A percentile compares a stretch with the other conserved stretches of the same genome.
phyloP scores from a whole-genome alignment of 2,329 filamentous ascomycete species.

The Bipolaris victoriae region DNA sequence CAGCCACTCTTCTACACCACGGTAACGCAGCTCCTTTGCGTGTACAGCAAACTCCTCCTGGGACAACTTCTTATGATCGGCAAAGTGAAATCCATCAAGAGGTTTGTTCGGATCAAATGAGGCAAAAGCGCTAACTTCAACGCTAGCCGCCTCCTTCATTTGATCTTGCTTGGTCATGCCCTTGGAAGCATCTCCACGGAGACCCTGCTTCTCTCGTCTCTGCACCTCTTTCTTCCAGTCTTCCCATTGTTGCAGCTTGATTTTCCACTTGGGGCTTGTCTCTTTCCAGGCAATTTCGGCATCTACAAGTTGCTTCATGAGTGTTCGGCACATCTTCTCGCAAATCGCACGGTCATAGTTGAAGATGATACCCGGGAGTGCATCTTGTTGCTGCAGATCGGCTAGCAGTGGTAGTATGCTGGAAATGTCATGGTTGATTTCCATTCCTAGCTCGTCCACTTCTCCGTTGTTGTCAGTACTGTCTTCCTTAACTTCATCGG shows the following conservation, averaged over 20 bases:
- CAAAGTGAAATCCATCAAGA: conserved; percentile 69
- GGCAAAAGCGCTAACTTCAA: conserved; percentile 64
- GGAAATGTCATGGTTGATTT: conserved; percentile 33
- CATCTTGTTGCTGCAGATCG: conserved; percentile 66
- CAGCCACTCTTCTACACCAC: conserved; percentile 59
- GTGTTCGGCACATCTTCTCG: conserved; percentile 61
- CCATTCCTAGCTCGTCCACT: conserved; percentile 29
- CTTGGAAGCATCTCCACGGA: conserved; percentile 54
- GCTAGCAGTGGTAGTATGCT: conserved; percentile 65
- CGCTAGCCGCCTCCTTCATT: conserved; percentile 61
- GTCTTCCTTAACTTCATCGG: conserved; percentile 11
- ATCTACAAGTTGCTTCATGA: conserved; percentile 61
- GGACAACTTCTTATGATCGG: conserved; percentile 65
- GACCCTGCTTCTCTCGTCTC: conserved; percentile 53
- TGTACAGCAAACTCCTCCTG: conserved; percentile 65
- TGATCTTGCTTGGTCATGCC: conserved; percentile 63
- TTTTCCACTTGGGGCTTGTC: conserved; percentile 64
- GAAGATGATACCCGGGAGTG: conserved; percentile 76
- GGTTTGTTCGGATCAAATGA: conserved; percentile 71
- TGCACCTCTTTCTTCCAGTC: conserved; percentile 60
- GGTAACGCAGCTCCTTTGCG: conserved; percentile 58
- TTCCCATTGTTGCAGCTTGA: conserved; percentile 64
- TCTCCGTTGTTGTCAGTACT: conserved; percentile 22
- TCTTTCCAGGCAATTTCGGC: conserved; percentile 65
- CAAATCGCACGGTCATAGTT: conserved; percentile 74